Evolutionary conservation across 306 rosid species (phyloP).

Genomic region (Nissolia schottii): DNA sequence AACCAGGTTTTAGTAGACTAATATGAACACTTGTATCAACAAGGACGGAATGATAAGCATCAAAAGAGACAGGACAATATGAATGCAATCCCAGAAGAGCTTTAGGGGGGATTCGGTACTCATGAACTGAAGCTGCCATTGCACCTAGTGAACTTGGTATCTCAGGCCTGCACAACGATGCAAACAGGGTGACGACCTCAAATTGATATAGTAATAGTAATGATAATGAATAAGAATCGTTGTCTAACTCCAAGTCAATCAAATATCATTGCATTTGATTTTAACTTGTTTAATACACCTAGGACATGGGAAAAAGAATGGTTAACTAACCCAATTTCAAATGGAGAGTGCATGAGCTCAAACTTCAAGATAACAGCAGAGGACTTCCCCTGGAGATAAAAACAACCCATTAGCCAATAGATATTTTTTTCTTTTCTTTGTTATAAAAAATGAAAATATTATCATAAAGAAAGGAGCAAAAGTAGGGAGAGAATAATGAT

Average conservation of each 20-base stretch:
- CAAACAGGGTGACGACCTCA: conserved; percentile 14
- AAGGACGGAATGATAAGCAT: conserved; percentile 72
- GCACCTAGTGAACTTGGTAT: conserved; percentile 48
- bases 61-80: conserved; percentile 83
- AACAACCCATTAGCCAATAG: conserved; percentile 7
- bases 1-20: conserved; percentile 56
- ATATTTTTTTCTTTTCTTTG: not conserved
- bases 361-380: conserved; percentile 80
- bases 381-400: conserved; percentile 47
- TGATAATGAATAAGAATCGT: not conserved
- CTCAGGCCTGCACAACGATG: conserved; percentile 47
- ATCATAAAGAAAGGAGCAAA: not conserved
- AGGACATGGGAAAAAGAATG: not conserved
- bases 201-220: not conserved
- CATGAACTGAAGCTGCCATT: conserved; percentile 69
- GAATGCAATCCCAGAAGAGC: conserved; percentile 85
- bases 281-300: not conserved
- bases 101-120: conserved; percentile 80
- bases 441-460: too few relatives aligned
- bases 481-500: not conserved
- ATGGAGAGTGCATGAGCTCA: conserved; percentile 73
- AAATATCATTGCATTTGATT: not conserved
- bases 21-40: conserved; percentile 76
- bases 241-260: conserved; percentile 17
- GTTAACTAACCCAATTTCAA: conserved; percentile 55